These are phyloP conservation scores for Endothia cerciana DNA, from an alignment of 2,329 filamentous ascomycete genomes.

Conservation along the genomic window DNA sequence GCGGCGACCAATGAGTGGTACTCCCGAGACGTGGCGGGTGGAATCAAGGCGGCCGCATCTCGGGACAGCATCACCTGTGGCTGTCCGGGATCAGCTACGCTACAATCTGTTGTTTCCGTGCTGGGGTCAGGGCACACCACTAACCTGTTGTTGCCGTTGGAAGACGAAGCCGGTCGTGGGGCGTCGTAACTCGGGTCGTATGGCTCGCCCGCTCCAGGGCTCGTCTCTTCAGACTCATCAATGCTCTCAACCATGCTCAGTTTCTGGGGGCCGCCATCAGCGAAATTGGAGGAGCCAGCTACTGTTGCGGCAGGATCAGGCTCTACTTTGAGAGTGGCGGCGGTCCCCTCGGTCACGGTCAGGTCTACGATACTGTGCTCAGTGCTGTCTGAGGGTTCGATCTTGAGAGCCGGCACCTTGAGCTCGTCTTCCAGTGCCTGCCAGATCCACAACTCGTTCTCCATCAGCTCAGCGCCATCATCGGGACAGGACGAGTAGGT, in stretches of 20 bases:
- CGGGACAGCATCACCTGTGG: neutral
- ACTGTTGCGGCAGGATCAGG: neutral
- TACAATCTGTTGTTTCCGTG: neutral
- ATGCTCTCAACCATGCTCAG: neutral
- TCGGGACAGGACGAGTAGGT: neutral
- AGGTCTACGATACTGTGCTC: neutral
- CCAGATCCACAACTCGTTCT: neutral
- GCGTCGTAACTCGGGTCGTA: neutral
- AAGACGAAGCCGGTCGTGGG: neutral
- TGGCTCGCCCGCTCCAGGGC: neutral
- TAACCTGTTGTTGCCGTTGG: neutral
- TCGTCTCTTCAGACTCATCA: neutral
- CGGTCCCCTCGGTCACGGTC: neutral
- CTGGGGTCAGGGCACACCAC: neutral
- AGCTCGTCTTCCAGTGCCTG: neutral
- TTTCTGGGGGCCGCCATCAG: neutral
- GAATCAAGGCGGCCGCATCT: neutral
- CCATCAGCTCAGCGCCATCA: neutral
- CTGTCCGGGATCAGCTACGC: neutral
- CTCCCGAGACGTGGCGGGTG: neutral
- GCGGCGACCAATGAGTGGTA: too few relatives aligned
- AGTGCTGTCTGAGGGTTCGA: neutral
- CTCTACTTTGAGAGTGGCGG: neutral
- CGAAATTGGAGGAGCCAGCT: neutral
- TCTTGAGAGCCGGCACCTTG: neutral